Evolutionary conservation across 2,329 filamentous ascomycete genomes (phyloP), one percentile per base, ranked within the genome.

Genomic region (Trichoderma gracile): DNA sequence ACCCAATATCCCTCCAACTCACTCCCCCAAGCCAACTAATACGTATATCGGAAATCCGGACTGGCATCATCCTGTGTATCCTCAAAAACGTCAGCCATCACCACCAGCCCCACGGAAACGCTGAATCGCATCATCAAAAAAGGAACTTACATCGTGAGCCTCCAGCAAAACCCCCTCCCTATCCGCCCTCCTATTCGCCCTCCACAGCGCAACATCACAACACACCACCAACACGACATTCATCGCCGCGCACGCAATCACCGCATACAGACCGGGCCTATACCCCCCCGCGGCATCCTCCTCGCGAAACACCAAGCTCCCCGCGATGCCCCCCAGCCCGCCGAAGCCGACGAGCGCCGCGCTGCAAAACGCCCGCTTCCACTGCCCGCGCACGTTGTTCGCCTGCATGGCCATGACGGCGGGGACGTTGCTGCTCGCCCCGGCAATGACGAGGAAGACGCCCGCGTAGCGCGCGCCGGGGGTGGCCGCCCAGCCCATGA

Each of bases 381-480:
- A 96, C 78, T 95, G 91, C 0, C 91, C 92, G 60, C 90, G 87
- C 72, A 96, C 89, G 76, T 96, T 96, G 78, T 94, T 95, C 47
- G 91, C 90, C 78, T 94, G 91, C 78, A 92, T 95, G 0, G 90
- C 84, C 79, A 96, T 86, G 52, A 86, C 81, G 1, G 86, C 82
- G 0, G 92, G 92, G 5, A 94, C 81, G 73, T 95, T 95, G 68
- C 88, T 84, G 75, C 93, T 93, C 68, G 88, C 87, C 8, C 90
- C 91, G 0, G 89, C 89, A 0, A 89, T 89, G n/a, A 86, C 83
- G 54, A 93, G 78, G 78, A 93, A 93, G 64, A 92, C 83, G 62
- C 90, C 90, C 67, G 91, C 87, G 76, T 92, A 93, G 50, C 89
- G 84, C 10, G 87, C 84, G 1, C 74, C 80, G 3, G 84, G 70